These are phyloP conservation scores for Candida lessepsii DNA, from an alignment of 805 yeast species.

Conservation along the genomic window DNA sequence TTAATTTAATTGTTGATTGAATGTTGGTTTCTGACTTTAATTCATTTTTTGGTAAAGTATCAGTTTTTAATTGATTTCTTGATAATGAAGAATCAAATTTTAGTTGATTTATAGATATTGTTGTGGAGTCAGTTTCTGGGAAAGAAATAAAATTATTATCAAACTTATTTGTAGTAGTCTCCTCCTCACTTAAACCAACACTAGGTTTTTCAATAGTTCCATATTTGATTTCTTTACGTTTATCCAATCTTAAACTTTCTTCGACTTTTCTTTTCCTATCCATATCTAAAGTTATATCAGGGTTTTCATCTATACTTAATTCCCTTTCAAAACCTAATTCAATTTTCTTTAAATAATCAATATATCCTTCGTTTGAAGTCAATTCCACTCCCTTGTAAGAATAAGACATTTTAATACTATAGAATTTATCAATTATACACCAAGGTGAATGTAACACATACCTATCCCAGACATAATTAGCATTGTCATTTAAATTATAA, in stretches of 20 bases:
- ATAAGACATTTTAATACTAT: conserved; percentile 14
- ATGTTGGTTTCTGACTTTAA: too few species aligned
- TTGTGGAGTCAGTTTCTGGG: too few species aligned
- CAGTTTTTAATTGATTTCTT: too few species aligned
- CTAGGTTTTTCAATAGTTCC: too few species aligned
- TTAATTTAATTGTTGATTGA: too few species aligned
- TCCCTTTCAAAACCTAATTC: too few species aligned
- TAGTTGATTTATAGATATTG: too few species aligned
- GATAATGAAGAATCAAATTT: too few species aligned
- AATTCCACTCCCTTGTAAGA: conserved; percentile 17
- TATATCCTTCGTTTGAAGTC: conserved; percentile 18
- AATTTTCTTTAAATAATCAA: conserved; percentile 14
- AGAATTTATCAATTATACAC: conserved; percentile 22
- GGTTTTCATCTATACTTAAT: background rate
- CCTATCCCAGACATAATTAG: conserved; percentile 40
- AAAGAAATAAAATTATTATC: too few species aligned
- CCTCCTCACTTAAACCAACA: too few species aligned
- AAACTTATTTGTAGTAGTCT: too few species aligned
- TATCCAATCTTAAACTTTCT: background rate
- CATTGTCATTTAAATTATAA: conserved; percentile 9
- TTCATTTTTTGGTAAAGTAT: too few species aligned
- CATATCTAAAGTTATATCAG: background rate
- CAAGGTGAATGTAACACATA: conserved; percentile 36
- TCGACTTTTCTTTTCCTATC: conserved; percentile 1
- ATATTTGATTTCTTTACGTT: conserved; percentile 3